phyloP scores from a whole-genome alignment of 768 basidiomycete genomes.

The Serendipita sp. region DNA sequence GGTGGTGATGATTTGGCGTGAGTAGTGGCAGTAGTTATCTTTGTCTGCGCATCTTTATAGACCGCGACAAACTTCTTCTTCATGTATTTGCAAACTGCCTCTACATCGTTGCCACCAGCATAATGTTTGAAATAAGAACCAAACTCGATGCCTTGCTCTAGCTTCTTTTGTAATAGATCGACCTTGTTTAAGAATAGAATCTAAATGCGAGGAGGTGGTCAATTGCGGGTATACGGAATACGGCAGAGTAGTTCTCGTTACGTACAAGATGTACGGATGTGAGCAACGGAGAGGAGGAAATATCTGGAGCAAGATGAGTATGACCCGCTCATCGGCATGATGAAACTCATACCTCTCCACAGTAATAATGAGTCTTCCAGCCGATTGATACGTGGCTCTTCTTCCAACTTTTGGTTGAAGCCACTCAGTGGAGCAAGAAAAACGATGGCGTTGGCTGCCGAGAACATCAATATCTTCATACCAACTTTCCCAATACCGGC shows the following conservation, averaged over 20 bases:
- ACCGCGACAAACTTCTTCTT: background rate
- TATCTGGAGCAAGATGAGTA: background rate
- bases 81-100: slow-evolving; percentile 5
- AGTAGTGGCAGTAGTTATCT: background rate
- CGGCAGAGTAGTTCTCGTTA: background rate
- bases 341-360: slow-evolving; percentile 4
- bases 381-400: slow-evolving; percentile 8
- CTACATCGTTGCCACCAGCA: background rate
- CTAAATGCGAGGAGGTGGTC: background rate
- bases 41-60: background rate
- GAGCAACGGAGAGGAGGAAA: background rate
- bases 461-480: background rate
- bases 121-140: slow-evolving; percentile 46
- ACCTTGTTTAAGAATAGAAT: slow-evolving; percentile 24
- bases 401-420: slow-evolving; percentile 11
- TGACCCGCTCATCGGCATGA: background rate
- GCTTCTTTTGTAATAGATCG: slow-evolving; percentile 22
- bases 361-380: slow-evolving; percentile 10
- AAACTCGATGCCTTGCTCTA: slow-evolving; percentile 39
- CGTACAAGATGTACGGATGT: background rate
- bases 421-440: slow-evolving; percentile 10
- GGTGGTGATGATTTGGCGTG: background rate
- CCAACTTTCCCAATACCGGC: background rate
- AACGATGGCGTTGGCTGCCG: slow-evolving; percentile 10
- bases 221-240: too few relatives aligned